phyloP scores from a whole-genome alignment of 164 flowering plant species.

The Aristolochia californica region DNA sequence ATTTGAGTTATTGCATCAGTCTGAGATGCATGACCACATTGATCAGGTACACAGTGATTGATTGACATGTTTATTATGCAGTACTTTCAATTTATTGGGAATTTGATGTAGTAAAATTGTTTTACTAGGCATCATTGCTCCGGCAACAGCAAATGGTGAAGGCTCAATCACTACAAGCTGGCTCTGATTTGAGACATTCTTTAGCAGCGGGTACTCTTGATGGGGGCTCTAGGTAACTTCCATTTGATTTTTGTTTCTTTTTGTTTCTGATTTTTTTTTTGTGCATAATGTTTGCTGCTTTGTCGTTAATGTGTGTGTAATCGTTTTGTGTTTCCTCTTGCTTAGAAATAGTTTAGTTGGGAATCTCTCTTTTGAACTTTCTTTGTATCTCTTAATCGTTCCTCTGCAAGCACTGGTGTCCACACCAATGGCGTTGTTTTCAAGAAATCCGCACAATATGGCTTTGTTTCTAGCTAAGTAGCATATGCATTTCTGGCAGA shows the following conservation, averaged over 20 bases:
- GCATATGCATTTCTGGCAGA: constrained; percentile 94
- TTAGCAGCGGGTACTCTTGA: constrained; percentile 39
- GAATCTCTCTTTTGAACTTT: not conserved
- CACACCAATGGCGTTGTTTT: constrained; percentile 11
- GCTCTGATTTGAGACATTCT: constrained; percentile 5
- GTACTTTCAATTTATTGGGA: no score
- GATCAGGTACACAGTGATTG: constrained; percentile 36
- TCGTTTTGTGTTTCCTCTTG: not conserved
- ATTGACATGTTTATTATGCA: no score
- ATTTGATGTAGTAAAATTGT: no score
- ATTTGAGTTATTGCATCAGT: constrained; percentile 22
- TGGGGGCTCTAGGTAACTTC: constrained; percentile 66
- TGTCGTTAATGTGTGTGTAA: not conserved
- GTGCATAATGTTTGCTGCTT: not conserved
- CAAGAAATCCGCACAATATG: constrained; percentile 17
- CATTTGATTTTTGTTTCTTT: not conserved
- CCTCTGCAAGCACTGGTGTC: no score
- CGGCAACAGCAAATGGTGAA: constrained; percentile 76
- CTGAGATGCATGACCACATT: constrained; percentile 55
- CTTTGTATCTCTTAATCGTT: no score
- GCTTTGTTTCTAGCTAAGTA: constrained; percentile 36
- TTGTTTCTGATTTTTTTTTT: not conserved
- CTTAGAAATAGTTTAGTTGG: not conserved
- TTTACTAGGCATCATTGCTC: constrained; percentile 33
- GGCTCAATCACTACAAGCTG: constrained; percentile 51